These are phyloP conservation scores for Zoysia japonica DNA, from an alignment of 176 grass and related monocot species.

Conservation along the genomic window DNA sequence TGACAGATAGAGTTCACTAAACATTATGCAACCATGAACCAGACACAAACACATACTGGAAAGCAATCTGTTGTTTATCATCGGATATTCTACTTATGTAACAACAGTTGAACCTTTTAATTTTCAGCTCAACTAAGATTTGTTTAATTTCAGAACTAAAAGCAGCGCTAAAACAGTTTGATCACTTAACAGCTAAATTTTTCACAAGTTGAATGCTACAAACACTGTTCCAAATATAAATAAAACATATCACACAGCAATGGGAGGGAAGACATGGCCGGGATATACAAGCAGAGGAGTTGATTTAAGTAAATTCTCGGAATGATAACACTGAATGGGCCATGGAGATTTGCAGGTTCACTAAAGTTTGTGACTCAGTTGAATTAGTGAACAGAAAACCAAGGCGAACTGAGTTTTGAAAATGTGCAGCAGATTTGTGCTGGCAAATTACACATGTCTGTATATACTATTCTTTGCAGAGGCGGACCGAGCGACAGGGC, in stretches of 20 bases:
- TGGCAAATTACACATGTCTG: neutral
- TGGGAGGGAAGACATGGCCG: neutral
- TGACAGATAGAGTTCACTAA: neutral
- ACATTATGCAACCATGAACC: neutral
- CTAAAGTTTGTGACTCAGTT: neutral
- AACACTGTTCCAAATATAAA: neutral
- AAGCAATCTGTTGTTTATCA: neutral
- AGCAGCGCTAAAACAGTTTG: neutral
- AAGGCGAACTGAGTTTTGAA: neutral
- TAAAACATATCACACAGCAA: neutral
- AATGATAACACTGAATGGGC: neutral
- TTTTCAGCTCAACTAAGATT: neutral
- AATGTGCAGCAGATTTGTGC: neutral
- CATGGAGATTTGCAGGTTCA: neutral
- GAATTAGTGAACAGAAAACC: neutral
- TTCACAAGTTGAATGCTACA: neutral
- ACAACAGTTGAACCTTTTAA: neutral
- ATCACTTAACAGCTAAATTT: neutral
- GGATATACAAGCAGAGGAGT: neutral
- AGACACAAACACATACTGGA: no score
- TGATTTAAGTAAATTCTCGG: neutral
- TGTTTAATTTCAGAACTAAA: neutral
- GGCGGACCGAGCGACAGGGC: no score
- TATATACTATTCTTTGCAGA: neutral
- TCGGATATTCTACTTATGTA: neutral